These are phyloP conservation scores for Knoxdaviesia proteae DNA, from an alignment of 2,329 filamentous ascomycete species.

Conservation along the genomic window DNA sequence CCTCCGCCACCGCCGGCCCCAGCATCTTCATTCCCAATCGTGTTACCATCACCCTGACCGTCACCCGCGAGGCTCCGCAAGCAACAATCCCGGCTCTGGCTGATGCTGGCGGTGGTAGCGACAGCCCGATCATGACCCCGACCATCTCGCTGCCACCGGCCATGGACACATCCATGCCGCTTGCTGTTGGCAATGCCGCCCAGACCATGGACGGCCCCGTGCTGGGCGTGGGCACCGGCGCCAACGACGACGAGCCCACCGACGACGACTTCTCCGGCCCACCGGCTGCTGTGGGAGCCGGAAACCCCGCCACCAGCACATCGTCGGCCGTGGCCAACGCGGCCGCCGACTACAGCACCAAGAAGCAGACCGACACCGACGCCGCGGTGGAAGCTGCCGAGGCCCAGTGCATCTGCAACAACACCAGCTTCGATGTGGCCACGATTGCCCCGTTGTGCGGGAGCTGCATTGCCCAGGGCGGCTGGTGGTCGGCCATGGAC, in stretches of 20 bases:
- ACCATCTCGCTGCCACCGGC: slow-evolving; percentile 1
- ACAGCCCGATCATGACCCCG: not conserved
- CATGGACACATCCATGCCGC: slow-evolving; percentile 3
- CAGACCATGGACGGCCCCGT: not conserved
- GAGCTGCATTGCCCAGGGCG: slow-evolving; percentile 15
- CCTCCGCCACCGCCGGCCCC: not conserved
- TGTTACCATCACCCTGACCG: not conserved
- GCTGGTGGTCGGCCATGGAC: slow-evolving; percentile 9
- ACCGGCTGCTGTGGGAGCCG: too few species aligned
- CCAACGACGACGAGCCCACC: too few species aligned
- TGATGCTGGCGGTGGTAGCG: not conserved
- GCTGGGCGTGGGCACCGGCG: not conserved
- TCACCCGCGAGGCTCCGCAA: not conserved
- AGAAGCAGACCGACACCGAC: slow-evolving; percentile 2
- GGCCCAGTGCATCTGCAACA: slow-evolving; percentile 16
- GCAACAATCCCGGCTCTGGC: not conserved
- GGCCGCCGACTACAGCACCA: not conserved
- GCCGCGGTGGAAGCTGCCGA: slow-evolving; percentile 10
- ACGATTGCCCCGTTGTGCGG: slow-evolving; percentile 16
- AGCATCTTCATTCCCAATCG: not conserved
- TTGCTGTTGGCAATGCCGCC: slow-evolving; percentile 5
- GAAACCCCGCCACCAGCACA: not conserved
- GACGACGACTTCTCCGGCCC: too few species aligned
- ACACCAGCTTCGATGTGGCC: slow-evolving; percentile 19
- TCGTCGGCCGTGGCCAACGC: not conserved